Base-by-base conservation (phyloP, 2,329 filamentous ascomycete genomes). In the Alternaria sp. region DNA sequence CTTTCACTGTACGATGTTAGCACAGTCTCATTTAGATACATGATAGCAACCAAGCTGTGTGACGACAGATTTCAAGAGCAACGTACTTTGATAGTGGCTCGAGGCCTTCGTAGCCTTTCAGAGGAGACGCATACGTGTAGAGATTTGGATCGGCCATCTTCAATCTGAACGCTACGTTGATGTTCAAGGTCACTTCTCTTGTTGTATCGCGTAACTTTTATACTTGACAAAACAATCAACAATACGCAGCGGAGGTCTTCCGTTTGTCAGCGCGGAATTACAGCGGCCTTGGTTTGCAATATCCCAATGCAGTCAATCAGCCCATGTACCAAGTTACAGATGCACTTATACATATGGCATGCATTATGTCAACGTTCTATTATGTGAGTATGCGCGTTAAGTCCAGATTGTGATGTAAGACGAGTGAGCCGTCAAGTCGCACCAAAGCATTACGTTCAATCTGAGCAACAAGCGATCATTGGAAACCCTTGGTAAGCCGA, bases 91-190 rank as follows among this genome's bases (percentile, higher is more conserved):
- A 78, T 6, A 91, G 78, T 23, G 88, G 84, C 25, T 84, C 79
- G n/a, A 85, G 84, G 54, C 84, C 78, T 70, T 88, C 84, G 72
- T 87, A 90, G 20, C 87, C 88, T 25, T 82, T 79, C 2, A 90
- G 78, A 14, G 89, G 89, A 15, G 86, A 89, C 2, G 85, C 81
- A 71, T 87, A 88, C 2, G 79, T 82, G 65, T 84, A 84, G 4
- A 78, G 73, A 60, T 78, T 79, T 12, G 80, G 79, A 54, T 82
- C 81, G 6, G 81, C 69, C 82, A 83, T 83, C 8, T 6, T 58
- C 6, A n/a, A 10, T 6, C 18, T 45, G 26, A 53, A 11, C 6
- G 41, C 41, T 50, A 15, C 26, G 0, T n/a, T 37, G 33, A 37
- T 10, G 1, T 37, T n/a, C 1, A 1, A n/a, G 7, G 8, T 6